Evolutionary conservation across 371 early-diverging fungal genomes (phyloP).

Genomic region (Apophysomyces variabilis): DNA sequence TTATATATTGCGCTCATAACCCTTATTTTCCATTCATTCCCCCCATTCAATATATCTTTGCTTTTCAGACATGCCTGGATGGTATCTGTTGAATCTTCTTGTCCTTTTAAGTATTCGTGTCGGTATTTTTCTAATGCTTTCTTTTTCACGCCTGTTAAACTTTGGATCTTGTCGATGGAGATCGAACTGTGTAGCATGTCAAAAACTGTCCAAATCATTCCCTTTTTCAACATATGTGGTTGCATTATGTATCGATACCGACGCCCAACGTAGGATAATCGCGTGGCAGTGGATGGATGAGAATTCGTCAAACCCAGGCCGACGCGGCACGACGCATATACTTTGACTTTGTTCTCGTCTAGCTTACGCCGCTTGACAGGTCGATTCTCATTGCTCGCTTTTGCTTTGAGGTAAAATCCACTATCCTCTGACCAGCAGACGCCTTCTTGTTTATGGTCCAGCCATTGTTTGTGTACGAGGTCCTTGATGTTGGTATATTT

Average conservation of each 20-base stretch:
- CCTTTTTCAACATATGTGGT: slow-evolving; percentile 31
- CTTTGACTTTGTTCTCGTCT: not conserved
- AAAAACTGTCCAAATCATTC: slow-evolving; percentile 32
- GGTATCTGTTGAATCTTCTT: slow-evolving; percentile 10
- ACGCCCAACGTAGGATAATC: slow-evolving; percentile 26
- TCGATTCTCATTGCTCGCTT: not conserved
- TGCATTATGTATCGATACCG: slow-evolving; percentile 31
- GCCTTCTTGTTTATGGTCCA: slow-evolving; percentile 11
- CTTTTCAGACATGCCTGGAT: slow-evolving; percentile 20
- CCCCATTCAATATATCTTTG: slow-evolving; percentile 29
- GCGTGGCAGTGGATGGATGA: slow-evolving; percentile 11
- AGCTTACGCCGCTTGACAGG: slow-evolving; percentile 7
- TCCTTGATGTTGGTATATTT: slow-evolving; percentile 19
- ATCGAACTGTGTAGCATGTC: slow-evolving; percentile 18
- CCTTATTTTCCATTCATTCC: slow-evolving; percentile 28
- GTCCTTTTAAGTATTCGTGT: slow-evolving; percentile 23
- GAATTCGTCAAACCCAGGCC: slow-evolving; percentile 28
- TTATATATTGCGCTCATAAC: slow-evolving; percentile 36
- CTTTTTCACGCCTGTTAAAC: not conserved
- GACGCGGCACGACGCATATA: slow-evolving; percentile 31
- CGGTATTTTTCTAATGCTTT: slow-evolving; percentile 14
- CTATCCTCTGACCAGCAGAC: slow-evolving; percentile 19
- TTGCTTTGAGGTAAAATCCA: slow-evolving; percentile 24
- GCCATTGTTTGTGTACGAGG: slow-evolving; percentile 19
- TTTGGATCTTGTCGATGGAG: not conserved